Evolutionary conservation across 305 asterid species (phyloP).

Genomic region (Caryopteris hybrid): DNA sequence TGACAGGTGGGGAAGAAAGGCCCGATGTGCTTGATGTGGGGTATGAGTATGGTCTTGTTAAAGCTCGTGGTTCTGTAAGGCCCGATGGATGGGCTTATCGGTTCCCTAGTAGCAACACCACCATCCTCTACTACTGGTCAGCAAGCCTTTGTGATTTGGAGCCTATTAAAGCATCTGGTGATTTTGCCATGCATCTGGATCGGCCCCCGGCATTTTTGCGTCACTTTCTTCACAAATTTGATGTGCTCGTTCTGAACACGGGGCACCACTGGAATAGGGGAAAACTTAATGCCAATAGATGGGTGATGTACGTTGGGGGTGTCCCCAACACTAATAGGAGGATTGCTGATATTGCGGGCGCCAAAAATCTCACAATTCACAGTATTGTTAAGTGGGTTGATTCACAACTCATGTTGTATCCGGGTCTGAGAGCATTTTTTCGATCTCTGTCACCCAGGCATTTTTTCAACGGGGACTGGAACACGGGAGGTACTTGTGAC

Average conservation of each 20-base stretch:
- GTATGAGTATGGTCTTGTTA: conserved; percentile 72
- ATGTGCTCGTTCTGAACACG: conserved; percentile 72
- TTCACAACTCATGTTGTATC: conserved; percentile 61
- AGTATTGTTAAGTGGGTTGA: conserved; percentile 73
- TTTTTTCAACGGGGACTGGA: conserved; percentile 95
- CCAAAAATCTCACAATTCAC: conserved; percentile 66
- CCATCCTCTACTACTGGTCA: conserved; percentile 92
- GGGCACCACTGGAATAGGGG: conserved; percentile 99
- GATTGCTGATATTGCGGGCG: conserved; percentile 53
- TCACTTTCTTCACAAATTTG: conserved; percentile 47
- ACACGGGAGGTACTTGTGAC: conserved; percentile 95
- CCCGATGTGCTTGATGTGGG: conserved; percentile 73
- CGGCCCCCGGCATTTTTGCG: conserved; percentile 76
- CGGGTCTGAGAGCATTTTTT: conserved; percentile 65
- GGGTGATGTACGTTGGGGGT: conserved; percentile 79
- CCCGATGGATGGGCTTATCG: conserved; percentile 98
- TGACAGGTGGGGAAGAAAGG: conserved; percentile 72
- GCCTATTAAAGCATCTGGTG: conserved; percentile 45
- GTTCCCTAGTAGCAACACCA: conserved; percentile 69
- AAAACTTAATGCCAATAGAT: conserved; percentile 72
- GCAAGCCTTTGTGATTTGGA: conserved; percentile 80
- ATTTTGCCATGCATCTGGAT: conserved; percentile 88
- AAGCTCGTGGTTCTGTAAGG: conserved; percentile 65
- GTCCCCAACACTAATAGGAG: conserved; percentile 55
- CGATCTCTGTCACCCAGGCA: conserved; percentile 84